Conservation (phyloP, 1,284 basidiomycete genomes). For the Quambalaria eucalypti region DNA sequence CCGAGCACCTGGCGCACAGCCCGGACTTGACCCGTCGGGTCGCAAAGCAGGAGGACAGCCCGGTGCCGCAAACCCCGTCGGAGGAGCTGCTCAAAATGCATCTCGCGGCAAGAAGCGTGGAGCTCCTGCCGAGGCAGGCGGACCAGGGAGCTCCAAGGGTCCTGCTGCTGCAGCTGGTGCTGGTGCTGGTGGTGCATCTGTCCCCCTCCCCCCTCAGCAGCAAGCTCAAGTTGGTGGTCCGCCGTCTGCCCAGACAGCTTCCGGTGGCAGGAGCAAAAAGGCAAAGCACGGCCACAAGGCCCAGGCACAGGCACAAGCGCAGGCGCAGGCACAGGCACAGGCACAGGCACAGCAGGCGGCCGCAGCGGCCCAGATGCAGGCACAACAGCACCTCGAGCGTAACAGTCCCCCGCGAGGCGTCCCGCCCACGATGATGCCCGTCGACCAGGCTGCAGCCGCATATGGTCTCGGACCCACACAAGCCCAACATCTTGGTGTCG, state of each 20-base stretch:
- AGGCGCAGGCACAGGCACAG: no score
- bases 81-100: slow-evolving; percentile 39
- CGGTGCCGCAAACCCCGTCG: slow-evolving; percentile 26
- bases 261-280: slow-evolving; percentile 37
- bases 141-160: background rate
- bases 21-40: slow-evolving; percentile 1
- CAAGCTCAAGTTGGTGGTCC: no score
- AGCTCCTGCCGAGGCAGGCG: slow-evolving; percentile 56
- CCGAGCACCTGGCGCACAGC: slow-evolving; percentile 6
- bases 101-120: slow-evolving; percentile 54
- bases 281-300: slow-evolving; percentile 36
- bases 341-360: no score
- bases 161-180: background rate
- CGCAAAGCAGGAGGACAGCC: slow-evolving; percentile 12
- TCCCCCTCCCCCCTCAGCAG: no score
- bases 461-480: slow-evolving; percentile 1
- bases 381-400: slow-evolving; percentile 4
- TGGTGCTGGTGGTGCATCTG: background rate
- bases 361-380: no score
- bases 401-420: slow-evolving; percentile 3
- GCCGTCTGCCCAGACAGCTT: background rate
- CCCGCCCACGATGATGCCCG: background rate
- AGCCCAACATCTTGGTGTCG: slow-evolving; percentile 3
- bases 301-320: slow-evolving; percentile 10
- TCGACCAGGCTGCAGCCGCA: background rate